Percentiles rank a stretch among this genome's conserved stretches.
Evolutionary conservation across 257 asterid species (phyloP).

Genomic region (Gentiana straminea): DNA sequence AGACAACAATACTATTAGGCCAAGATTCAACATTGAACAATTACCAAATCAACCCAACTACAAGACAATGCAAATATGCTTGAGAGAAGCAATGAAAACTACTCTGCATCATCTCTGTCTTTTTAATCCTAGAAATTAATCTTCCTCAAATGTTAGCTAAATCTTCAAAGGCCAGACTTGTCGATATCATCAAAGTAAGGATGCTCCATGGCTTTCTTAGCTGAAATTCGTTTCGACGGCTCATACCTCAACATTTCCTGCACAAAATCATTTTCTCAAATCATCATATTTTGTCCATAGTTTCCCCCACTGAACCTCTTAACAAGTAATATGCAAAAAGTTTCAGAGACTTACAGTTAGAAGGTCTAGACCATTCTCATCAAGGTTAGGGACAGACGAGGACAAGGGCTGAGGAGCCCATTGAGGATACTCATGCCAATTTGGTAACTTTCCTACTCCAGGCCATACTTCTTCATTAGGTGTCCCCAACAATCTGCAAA

Average conservation of each 20-base stretch:
- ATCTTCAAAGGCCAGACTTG: conserved; percentile 23
- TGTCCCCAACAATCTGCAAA: conserved; percentile 68
- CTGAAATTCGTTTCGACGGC: conserved; percentile 86
- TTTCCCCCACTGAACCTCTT: too few relatives aligned
- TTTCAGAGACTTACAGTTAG: conserved; percentile 36
- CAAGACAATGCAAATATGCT: too few relatives aligned
- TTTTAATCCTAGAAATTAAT: too few relatives aligned
- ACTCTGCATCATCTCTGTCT: too few relatives aligned
- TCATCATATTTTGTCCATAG: not conserved
- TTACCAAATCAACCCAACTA: too few relatives aligned
- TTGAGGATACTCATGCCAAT: conserved; percentile 98
- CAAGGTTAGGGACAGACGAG: conserved; percentile 67
- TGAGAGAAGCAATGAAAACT: too few relatives aligned
- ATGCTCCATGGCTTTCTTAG: conserved; percentile 96
- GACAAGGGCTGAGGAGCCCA: conserved; percentile 77
- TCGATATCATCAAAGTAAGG: conserved; percentile 76
- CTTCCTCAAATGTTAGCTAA: too few relatives aligned
- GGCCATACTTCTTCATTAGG: conserved; percentile 91
- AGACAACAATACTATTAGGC: too few relatives aligned
- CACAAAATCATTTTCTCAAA: not conserved
- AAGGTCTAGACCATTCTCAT: conserved; percentile 63
- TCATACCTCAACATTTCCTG: conserved; percentile 94
- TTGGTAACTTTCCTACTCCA: conserved; percentile 75
- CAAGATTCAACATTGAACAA: too few relatives aligned
- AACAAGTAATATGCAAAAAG: not conserved